A percentile compares a stretch with the other conserved stretches of the same genome.
These are phyloP conservation scores for Petunia secreta DNA, from an alignment of 257 asterid species.

Conservation along the genomic window DNA sequence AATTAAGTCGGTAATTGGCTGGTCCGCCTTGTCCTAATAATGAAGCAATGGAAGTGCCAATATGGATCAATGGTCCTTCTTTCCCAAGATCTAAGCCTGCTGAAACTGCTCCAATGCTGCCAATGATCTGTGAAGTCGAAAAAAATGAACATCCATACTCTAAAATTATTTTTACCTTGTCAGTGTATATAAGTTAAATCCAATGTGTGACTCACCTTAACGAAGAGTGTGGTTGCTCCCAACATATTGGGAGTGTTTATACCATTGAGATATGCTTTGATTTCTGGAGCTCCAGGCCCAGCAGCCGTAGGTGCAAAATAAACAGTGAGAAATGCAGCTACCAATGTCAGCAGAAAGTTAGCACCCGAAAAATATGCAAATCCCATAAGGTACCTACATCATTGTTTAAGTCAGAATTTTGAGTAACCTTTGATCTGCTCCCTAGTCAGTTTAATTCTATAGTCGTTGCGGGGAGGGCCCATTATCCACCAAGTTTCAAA, in stretches of 20 bases:
- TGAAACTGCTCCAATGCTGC: conserved; percentile 93
- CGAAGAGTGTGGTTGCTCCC: conserved; percentile 80
- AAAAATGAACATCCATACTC: not conserved
- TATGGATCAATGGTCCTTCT: conserved; percentile 92
- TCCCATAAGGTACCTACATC: conserved; percentile 70
- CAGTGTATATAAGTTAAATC: too few relatives aligned
- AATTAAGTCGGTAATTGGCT: conserved; percentile 69
- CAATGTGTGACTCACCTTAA: conserved; percentile 53
- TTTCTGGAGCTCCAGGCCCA: conserved; percentile 94
- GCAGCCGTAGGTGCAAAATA: conserved; percentile 94
- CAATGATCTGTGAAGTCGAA: conserved; percentile 60
- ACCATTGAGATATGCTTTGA: conserved; percentile 92
- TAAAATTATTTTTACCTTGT: too few relatives aligned
- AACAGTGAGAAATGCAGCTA: conserved; percentile 72
- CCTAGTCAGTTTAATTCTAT: too few relatives aligned
- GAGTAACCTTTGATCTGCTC: too few relatives aligned
- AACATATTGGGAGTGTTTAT: conserved; percentile 90
- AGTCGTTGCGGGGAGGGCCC: too few relatives aligned
- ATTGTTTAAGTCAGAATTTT: not conserved
- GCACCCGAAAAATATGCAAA: conserved; percentile 53
- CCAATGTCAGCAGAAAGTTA: conserved; percentile 63
- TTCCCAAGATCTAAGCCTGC: conserved; percentile 92
- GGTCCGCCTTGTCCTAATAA: conserved; percentile 88
- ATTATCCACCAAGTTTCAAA: too few relatives aligned
- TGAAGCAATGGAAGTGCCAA: conserved; percentile 83